Evolutionary conservation across 192 early-diverging fungal species (phyloP).

Genomic region (Lobosporangium transversale): DNA sequence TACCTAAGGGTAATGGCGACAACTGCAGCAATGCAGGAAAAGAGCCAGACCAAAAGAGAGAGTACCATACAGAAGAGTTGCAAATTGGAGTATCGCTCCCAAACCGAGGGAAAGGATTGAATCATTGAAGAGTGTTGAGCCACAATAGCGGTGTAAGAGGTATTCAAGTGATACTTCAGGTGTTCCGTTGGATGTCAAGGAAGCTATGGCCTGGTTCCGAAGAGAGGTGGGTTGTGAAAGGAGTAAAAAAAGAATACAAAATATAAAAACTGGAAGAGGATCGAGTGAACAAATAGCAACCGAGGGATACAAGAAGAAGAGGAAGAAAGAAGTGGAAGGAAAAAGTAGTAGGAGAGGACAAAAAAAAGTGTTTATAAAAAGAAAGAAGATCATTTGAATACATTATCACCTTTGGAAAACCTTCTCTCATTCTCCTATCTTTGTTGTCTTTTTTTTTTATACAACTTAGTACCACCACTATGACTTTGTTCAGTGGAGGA

Average conservation of each 20-base stretch:
- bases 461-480: background rate
- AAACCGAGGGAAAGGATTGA: conserved; percentile 31
- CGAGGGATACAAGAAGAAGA: background rate
- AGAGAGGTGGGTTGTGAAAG: background rate
- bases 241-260: conserved; percentile 2
- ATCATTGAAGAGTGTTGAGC: background rate
- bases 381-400: background rate
- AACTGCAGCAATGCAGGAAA: conserved; percentile 41
- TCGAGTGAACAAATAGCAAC: background rate
- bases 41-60: conserved; percentile 51
- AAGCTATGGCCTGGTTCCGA: conserved; percentile 30
- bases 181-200: too few species aligned
- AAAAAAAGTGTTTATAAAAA: background rate
- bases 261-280: background rate
- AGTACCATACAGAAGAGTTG: conserved; percentile 54
- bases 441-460: background rate
- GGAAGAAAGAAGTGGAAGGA: conserved; percentile 1
- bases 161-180: too few species aligned
- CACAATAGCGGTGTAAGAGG: background rate
- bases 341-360: background rate
- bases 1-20: conserved; percentile 48
- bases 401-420: too few species aligned
- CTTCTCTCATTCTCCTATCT: background rate
- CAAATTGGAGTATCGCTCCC: conserved; percentile 46
- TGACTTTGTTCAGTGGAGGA: too few species aligned